Conservation (phyloP, 257 asterid genomes). For the Gentiana straminea region DNA sequence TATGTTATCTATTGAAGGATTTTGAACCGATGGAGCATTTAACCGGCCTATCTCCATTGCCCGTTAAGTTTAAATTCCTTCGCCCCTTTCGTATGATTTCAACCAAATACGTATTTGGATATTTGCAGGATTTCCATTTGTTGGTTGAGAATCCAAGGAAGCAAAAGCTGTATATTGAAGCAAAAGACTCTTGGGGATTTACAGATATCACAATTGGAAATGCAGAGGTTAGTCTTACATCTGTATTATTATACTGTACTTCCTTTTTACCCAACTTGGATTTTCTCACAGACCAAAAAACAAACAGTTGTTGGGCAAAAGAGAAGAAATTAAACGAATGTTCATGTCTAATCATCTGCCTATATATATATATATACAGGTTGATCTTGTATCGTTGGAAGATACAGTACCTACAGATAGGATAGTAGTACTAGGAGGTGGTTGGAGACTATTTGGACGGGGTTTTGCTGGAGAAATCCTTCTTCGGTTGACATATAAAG, state of each 20-base stretch:
- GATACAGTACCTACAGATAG: conserved; percentile 92
- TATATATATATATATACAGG: conserved; percentile 22
- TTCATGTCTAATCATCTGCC: background rate
- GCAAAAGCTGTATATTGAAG: conserved; percentile 64
- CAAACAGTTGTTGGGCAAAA: too few relatives aligned
- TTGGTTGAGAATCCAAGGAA: conserved; percentile 73
- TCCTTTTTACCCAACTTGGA: background rate
- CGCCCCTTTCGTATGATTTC: conserved; percentile 8
- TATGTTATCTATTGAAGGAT: conserved; percentile 10
- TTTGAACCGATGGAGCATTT: background rate
- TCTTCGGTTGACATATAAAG: conserved; percentile 88
- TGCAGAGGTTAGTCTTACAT: conserved; percentile 48
- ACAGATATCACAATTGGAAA: conserved; percentile 68
- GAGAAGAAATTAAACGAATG: too few relatives aligned
- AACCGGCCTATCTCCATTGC: background rate
- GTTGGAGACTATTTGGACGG: conserved; percentile 70
- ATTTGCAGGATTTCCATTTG: conserved; percentile 80
- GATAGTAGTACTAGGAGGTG: conserved; percentile 59
- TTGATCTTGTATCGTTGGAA: conserved; percentile 79
- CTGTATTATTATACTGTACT: too few relatives aligned
- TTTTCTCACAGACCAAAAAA: background rate
- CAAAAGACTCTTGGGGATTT: conserved; percentile 85
- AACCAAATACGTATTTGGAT: conserved; percentile 6
- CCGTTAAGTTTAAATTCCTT: conserved; percentile 6
- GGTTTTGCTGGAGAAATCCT: conserved; percentile 78